Evolutionary conservation across 2,329 filamentous ascomycete species (phyloP).

Genomic region (Ophiognomonia clavigignenti-juglandacearum): DNA sequence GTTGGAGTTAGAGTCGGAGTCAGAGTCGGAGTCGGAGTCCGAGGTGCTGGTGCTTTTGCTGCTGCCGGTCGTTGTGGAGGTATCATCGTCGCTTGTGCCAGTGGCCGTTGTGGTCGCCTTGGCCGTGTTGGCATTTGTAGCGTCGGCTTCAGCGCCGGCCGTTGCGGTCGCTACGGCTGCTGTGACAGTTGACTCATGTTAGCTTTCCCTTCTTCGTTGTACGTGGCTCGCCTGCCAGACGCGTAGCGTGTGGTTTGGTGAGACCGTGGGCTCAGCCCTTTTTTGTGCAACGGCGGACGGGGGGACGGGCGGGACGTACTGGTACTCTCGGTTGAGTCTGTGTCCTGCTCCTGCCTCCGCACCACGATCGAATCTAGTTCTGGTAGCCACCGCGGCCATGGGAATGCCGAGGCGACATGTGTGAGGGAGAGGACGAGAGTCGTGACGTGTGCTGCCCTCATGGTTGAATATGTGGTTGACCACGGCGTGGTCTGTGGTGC

Average conservation of each 20-base stretch:
- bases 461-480: slow-evolving; percentile 23
- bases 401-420: slow-evolving; percentile 40
- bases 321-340: background rate
- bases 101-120: slow-evolving; percentile 21
- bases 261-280: slow-evolving; percentile 10
- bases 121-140: slow-evolving; percentile 17
- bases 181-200: slow-evolving; percentile 14
- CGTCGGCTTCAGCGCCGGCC: no score
- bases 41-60: slow-evolving; percentile 15
- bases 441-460: slow-evolving; percentile 47
- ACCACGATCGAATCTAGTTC: slow-evolving; percentile 48
- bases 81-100: slow-evolving; percentile 21
- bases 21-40: slow-evolving; percentile 22
- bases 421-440: slow-evolving; percentile 48
- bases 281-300: slow-evolving; percentile 5
- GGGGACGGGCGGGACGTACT: no score
- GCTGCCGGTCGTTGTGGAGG: slow-evolving; percentile 16
- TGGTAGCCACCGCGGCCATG: slow-evolving; percentile 54
- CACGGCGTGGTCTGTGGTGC: background rate
- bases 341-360: slow-evolving; percentile 39
- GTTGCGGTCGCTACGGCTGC: slow-evolving; percentile 18
- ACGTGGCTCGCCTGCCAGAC: no score
- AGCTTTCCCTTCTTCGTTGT: background rate
- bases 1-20: no score
- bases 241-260: background rate